These are phyloP conservation scores for Fomitopsis palustris DNA, from an alignment of 1,284 basidiomycete genomes.

Conservation along the genomic window DNA sequence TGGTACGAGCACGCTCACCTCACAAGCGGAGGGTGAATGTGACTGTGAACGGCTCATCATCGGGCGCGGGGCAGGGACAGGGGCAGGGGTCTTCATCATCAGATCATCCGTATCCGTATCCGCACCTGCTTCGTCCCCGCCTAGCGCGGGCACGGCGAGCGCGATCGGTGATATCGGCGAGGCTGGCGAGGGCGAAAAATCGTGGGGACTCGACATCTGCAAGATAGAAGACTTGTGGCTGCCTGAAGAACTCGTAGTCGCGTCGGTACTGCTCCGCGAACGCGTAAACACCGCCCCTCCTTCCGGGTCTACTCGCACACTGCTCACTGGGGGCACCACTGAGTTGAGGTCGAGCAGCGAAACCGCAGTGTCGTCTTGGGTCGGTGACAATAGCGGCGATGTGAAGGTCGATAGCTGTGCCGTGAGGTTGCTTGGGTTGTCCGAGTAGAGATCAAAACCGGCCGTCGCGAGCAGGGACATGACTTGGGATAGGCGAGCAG, in stretches of 20 bases:
- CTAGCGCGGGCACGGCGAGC: background rate
- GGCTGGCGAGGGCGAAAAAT: conserved; percentile 3
- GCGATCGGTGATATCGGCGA: background rate
- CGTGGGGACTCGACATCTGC: conserved; percentile 8
- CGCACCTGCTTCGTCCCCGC: conserved; percentile 3
- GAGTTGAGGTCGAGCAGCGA: conserved; percentile 28
- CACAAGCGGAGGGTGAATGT: conserved; percentile 26
- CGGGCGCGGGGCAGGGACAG: conserved; percentile 5
- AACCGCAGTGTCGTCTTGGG: conserved; percentile 33
- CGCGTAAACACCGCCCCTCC: conserved; percentile 43
- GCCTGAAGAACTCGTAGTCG: conserved; percentile 20
- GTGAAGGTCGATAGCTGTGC: conserved; percentile 29
- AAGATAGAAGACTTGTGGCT: conserved; percentile 10
- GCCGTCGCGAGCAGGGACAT: conserved; percentile 55
- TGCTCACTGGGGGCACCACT: background rate
- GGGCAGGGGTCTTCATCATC: conserved; percentile 5
- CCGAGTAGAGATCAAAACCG: conserved; percentile 69
- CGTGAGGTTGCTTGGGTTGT: conserved; percentile 42
- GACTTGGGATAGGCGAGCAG: conserved; percentile 58
- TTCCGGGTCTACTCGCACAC: conserved; percentile 27
- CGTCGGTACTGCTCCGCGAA: conserved; percentile 36
- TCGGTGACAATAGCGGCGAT: conserved; percentile 33
- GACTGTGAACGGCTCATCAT: conserved; percentile 20
- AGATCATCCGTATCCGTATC: conserved; percentile 1
- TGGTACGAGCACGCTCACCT: conserved; percentile 28